phyloP scores from a whole-genome alignment of 441 rosid species.

The Jatropha podagrica region DNA sequence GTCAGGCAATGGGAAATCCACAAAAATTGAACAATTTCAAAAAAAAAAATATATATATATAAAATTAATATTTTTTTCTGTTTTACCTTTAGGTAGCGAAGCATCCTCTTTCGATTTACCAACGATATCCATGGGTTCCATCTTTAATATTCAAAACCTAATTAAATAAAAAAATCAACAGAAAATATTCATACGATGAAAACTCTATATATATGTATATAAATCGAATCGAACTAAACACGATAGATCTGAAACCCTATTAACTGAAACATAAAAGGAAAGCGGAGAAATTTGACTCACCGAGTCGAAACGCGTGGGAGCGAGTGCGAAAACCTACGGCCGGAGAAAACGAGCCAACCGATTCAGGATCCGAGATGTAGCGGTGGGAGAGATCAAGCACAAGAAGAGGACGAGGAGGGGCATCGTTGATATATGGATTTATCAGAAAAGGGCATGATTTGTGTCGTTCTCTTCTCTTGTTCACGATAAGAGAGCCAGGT shows the following conservation, averaged over 20 bases:
- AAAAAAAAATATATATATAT: constrained; percentile 4
- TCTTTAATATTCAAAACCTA: constrained; percentile 35
- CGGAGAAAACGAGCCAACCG: constrained; percentile 27
- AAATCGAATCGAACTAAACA: neutral
- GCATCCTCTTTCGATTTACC: constrained; percentile 99
- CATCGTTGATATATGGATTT: constrained; percentile 43
- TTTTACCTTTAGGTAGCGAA: constrained; percentile 93
- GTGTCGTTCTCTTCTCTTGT: constrained; percentile 22
- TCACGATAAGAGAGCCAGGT: constrained; percentile 35
- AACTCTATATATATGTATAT: neutral
- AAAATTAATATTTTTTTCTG: neutral
- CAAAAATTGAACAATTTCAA: neutral
- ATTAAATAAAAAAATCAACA: neutral
- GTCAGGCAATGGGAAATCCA: neutral
- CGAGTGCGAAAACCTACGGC: constrained; percentile 12
- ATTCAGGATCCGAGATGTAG: constrained; percentile 29
- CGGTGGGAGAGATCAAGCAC: constrained; percentile 22
- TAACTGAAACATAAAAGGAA: neutral
- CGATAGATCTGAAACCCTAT: constrained; percentile 23
- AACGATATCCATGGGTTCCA: constrained; percentile 98
- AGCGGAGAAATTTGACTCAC: constrained; percentile 29
- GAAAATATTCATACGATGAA: neutral
- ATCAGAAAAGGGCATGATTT: constrained; percentile 27
- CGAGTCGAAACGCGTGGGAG: constrained; percentile 16
- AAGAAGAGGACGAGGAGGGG: constrained; percentile 14